Conservation (phyloP, 352 stramenopile species). For the Phytophthora pini region DNA sequence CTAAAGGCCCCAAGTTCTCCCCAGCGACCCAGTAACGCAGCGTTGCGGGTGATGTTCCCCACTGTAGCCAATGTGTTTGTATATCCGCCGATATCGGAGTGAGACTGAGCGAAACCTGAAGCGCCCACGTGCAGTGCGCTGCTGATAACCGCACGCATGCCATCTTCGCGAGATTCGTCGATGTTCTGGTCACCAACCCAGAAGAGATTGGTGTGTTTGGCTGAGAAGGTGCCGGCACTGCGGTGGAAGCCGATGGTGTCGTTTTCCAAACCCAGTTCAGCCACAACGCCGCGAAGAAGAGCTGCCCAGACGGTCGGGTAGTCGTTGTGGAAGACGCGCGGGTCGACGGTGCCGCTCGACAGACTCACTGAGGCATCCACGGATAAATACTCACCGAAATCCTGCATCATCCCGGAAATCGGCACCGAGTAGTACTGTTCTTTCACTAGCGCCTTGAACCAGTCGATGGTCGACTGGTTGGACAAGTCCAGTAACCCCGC, state of each 20-base stretch:
- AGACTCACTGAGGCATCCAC: constrained; percentile 32
- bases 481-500: constrained; percentile 32
- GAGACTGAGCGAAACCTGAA: constrained; percentile 32
- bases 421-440: constrained; percentile 37
- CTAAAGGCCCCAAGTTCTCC: constrained; percentile 35
- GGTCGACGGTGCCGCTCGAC: constrained; percentile 19
- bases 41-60: constrained; percentile 33
- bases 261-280: constrained; percentile 30
- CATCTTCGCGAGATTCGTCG: constrained; percentile 31
- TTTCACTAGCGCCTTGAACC: constrained; percentile 36
- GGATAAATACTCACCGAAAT: constrained; percentile 36
- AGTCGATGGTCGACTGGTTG: constrained; percentile 35
- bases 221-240: constrained; percentile 35
- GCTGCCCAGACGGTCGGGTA: constrained; percentile 35
- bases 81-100: constrained; percentile 37
- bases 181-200: constrained; percentile 43
- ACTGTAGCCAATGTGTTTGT: constrained; percentile 32
- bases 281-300: constrained; percentile 28
- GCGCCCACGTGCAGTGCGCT: constrained; percentile 31
- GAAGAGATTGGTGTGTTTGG: constrained; percentile 37
- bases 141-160: constrained; percentile 35
- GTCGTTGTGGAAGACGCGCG: constrained; percentile 35
- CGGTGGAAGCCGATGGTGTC: constrained; percentile 39
- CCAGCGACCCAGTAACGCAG: constrained; percentile 32
- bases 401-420: constrained; percentile 41